Evolutionary conservation across 2,329 filamentous ascomycete species (phyloP), one percentile per base, ranked within the genome.

Genomic region (Stachybotrys chartarum): DNA sequence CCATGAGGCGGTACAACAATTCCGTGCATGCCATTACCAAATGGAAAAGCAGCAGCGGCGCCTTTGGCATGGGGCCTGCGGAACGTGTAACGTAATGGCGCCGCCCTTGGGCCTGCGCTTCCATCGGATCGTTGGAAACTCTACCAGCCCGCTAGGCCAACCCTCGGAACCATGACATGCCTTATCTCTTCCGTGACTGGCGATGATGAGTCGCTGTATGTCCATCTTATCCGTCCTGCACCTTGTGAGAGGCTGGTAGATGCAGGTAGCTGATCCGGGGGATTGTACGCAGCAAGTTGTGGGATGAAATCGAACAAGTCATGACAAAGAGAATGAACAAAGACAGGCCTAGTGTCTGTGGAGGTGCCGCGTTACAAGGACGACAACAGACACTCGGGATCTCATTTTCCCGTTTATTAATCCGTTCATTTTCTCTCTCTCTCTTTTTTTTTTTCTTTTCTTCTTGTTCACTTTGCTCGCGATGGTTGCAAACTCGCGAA

Each of bases 41-140:
- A 78, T 75, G 66, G 70, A 75, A 77, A 75, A 69, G 63, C 65
- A 59, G 17, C 16, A 3, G 17, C 17, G 24, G 48, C 54, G 57
- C 50, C 30, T 57, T 54, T 55, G 31, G 65, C 67, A 66, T 68
- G 66, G 64, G 58, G 63, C 66, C 14, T 39, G 65, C 45, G 54
- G 51, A 54, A 61, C 50, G 62, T 74, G 64, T 78, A 74, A 78
- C 76, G 76, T 78, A 78, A 78, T 76, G 66, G 69, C 51, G 45
- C n/a, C 45, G 35, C 35, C 35, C 35, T 42, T 42, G 35, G 10
- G 8, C 10, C 35, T 42, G 35, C 35, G 35, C 35, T 42, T 42
- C 35, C 35, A 42, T 42, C 35, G 35, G 35, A 42, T 42, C 35
- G 35, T 42, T 24, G 35, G 35, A 42, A 42, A 42, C 35, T 42